Percentiles rank a stretch among this genome's conserved stretches.
These are phyloP conservation scores for Fusarium keratoplasticum DNA, from an alignment of 2,329 filamentous ascomycete genomes.

Conservation along the genomic window DNA sequence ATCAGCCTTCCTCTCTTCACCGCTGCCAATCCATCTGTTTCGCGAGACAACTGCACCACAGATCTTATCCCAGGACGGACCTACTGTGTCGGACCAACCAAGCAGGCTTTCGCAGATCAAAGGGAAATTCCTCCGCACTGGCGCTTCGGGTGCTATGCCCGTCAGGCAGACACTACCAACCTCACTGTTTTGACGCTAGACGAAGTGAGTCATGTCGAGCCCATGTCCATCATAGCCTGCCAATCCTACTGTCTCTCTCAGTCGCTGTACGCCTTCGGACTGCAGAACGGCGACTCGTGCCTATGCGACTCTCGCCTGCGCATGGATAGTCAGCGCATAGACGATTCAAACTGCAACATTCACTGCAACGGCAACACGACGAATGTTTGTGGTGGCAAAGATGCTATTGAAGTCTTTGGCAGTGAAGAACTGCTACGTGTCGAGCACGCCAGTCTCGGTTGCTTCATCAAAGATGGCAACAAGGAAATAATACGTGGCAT, in stretches of 20 bases:
- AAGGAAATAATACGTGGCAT: too few relatives aligned
- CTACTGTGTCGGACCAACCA: neutral
- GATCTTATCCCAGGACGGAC: neutral
- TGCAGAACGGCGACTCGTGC: neutral
- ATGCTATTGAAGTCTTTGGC: too few relatives aligned
- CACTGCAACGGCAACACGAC: too few relatives aligned
- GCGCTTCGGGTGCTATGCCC: neutral
- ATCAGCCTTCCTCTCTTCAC: neutral
- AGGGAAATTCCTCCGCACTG: neutral
- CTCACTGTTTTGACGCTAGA: neutral
- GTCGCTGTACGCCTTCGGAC: too few relatives aligned
- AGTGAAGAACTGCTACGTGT: rapidly evolving
- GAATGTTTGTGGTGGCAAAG: too few relatives aligned
- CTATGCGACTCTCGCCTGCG: too few relatives aligned
- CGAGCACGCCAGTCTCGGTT: too few relatives aligned
- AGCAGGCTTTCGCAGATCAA: neutral
- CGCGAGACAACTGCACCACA: neutral
- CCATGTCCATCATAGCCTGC: neutral
- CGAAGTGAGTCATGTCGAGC: neutral
- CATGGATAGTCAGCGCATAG: too few relatives aligned
- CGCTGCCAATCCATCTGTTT: neutral
- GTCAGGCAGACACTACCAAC: neutral
- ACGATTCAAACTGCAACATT: too few relatives aligned
- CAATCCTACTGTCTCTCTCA: neutral
- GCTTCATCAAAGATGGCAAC: too few relatives aligned